These are phyloP conservation scores for Fusarium odoratissimum DNA, from an alignment of 2,329 filamentous ascomycete species.

Conservation along the genomic window DNA sequence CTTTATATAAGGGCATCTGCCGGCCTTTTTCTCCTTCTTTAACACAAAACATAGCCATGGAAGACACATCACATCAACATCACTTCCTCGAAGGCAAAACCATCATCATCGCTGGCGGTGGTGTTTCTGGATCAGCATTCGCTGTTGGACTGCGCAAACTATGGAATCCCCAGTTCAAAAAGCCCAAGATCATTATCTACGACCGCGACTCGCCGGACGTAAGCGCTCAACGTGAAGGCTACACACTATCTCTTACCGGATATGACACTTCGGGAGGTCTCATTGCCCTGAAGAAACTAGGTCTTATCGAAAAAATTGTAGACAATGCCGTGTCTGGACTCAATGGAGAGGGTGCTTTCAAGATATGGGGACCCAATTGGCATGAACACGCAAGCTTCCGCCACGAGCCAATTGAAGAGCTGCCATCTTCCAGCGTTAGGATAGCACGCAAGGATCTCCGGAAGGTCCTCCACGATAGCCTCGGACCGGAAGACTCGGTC, in stretches of 20 bases:
- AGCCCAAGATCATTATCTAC: constrained; percentile 54
- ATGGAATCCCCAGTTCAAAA: constrained; percentile 48
- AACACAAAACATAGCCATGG: constrained; percentile 13
- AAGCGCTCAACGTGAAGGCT: constrained; percentile 50
- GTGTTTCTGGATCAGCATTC: constrained; percentile 58
- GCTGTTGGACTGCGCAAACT: constrained; percentile 53
- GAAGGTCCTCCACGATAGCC: constrained; percentile 47
- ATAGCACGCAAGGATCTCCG: constrained; percentile 53
- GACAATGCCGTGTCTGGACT: constrained; percentile 47
- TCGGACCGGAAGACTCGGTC: constrained; percentile 27
- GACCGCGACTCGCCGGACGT: constrained; percentile 54
- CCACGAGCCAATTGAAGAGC: constrained; percentile 45
- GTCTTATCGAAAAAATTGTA: constrained; percentile 51
- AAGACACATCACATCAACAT: constrained; percentile 25
- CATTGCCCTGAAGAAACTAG: constrained; percentile 53
- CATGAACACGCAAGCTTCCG: constrained; percentile 49
- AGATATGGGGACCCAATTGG: constrained; percentile 56
- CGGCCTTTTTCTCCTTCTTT: background rate
- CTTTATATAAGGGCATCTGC: background rate
- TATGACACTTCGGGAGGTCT: constrained; percentile 51
- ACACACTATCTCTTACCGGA: constrained; percentile 55
- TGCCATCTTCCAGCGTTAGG: constrained; percentile 53
- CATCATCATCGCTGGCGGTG: constrained; percentile 57
- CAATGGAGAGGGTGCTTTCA: constrained; percentile 50
- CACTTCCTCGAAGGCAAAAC: constrained; percentile 54